Evolutionary conservation across 768 basidiomycete genomes (phyloP).

Genomic region (Hydnomerulius pinastri): DNA sequence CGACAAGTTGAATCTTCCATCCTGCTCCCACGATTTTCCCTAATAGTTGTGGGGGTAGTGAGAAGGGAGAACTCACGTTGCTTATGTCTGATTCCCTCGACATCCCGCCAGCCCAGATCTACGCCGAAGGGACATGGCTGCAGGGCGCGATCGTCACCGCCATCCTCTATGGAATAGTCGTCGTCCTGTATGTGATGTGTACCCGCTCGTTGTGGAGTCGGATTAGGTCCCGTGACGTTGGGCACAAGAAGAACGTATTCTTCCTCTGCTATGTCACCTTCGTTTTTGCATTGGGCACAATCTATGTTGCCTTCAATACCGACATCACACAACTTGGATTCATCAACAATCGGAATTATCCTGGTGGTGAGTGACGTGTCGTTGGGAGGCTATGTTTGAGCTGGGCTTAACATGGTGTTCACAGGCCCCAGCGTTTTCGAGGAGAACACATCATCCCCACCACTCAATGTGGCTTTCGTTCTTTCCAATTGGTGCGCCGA

Average conservation of each 20-base stretch:
- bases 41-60: not conserved
- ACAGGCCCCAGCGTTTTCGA: conserved; percentile 29
- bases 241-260: conserved; percentile 22
- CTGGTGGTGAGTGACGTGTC: conserved; percentile 23
- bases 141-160: conserved; percentile 31
- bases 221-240: conserved; percentile 11
- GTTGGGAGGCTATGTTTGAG: not conserved
- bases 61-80: not conserved
- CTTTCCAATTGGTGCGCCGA: conserved; percentile 34
- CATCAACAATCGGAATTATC: conserved; percentile 32
- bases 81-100: conserved; percentile 16
- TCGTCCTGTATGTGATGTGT: conserved; percentile 29
- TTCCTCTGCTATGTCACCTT: conserved; percentile 32
- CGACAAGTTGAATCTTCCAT: too few relatives aligned
- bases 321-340: conserved; percentile 32
- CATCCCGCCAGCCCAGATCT: conserved; percentile 20
- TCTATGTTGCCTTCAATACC: conserved; percentile 26
- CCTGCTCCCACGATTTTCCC: conserved; percentile 8
- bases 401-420: not conserved
- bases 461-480: conserved; percentile 32
- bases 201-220: conserved; percentile 27
- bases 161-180: conserved; percentile 28
- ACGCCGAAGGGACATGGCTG: conserved; percentile 30
- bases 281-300: conserved; percentile 29
- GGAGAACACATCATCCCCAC: conserved; percentile 22